Evolutionary conservation across 768 basidiomycete species (phyloP).

Genomic region (Pleurotus cornucopiae): DNA sequence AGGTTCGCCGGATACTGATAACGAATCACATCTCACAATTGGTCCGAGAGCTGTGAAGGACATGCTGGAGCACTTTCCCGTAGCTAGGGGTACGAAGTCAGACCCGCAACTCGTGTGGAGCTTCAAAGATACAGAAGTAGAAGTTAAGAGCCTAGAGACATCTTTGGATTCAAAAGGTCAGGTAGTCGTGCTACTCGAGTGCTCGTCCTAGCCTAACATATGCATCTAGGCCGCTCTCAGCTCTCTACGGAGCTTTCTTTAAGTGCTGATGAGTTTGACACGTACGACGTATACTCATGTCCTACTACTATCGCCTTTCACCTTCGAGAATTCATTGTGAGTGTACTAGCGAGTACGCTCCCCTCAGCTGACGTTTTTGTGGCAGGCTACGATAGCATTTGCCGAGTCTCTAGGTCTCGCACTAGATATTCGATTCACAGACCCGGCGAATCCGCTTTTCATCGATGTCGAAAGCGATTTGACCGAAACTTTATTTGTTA

Average conservation of each 20-base stretch:
- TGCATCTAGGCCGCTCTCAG: slow-evolving; percentile 47
- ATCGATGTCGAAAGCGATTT: slow-evolving; percentile 72
- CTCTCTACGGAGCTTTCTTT: slow-evolving; percentile 75
- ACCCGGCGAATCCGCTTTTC: slow-evolving; percentile 69
- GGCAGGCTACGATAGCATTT: slow-evolving; percentile 76
- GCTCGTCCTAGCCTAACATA: not conserved
- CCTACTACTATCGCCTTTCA: slow-evolving; percentile 76
- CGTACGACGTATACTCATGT: slow-evolving; percentile 59
- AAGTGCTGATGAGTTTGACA: slow-evolving; percentile 77
- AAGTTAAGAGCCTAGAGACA: slow-evolving; percentile 64
- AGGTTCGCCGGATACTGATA: slow-evolving; percentile 49
- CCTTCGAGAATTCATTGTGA: slow-evolving; percentile 78
- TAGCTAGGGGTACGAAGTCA: slow-evolving; percentile 53
- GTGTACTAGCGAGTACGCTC: slow-evolving; percentile 11
- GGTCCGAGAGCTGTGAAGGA: slow-evolving; percentile 72
- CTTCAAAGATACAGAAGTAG: slow-evolving; percentile 67
- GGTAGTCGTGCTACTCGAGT: not conserved
- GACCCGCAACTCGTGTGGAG: slow-evolving; percentile 82
- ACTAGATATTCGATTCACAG: slow-evolving; percentile 72
- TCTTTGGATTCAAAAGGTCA: slow-evolving; percentile 63
- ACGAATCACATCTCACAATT: slow-evolving; percentile 65
- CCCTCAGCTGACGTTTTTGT: not conserved
- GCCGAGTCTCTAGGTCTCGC: slow-evolving; percentile 66
- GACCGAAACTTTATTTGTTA: slow-evolving; percentile 65
- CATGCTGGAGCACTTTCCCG: slow-evolving; percentile 78